Evolutionary conservation across 441 rosid genomes (phyloP), one percentile per base, ranked within the genome.

Genomic region (Cnidoscolus chayamansa): DNA sequence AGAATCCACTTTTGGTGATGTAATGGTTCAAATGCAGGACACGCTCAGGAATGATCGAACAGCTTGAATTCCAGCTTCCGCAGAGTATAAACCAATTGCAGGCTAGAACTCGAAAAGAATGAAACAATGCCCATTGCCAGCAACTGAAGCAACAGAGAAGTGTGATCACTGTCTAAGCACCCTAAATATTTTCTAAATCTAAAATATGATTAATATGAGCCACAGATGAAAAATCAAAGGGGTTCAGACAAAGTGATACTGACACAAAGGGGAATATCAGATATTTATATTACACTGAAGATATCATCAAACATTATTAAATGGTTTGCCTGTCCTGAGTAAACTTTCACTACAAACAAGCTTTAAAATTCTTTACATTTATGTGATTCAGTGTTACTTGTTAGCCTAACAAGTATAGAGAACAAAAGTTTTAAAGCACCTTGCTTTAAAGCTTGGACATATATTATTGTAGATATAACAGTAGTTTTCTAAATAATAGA

Each of bases 21-120:
- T 16, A 32, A 37, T 12, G 20, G 31, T 40, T 53, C n/a, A 5
- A 40, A 11, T 49, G 1, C 49, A 62, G 5, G 11, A 25, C 5
- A 12, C 37, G 47, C 60, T 53, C 32, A 17, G 20, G 8, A 62
- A 16, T 13, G n/a, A 61, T 15, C 61, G 43, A 59, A 30, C 68
- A 60, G 67, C 62, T 32, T 15, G 30, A 66, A 1, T 66, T 37
- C 72, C 60, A 49, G 12, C 15, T 49, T n/a, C 58, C 58, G n/a
- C 1, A 13, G 49, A 25, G 25, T 25, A 25, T 25, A 25, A 25
- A 25, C 25, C 25, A 25, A 25, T 25, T 25, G 25, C 16, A 67
- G 50, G 37, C 51, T 48, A 73, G 48, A 49, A 40, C 19, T 25
- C 47, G 19, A 4, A 11, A 1, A 11, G 48, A 6, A 45, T 4